phyloP scores from a whole-genome alignment of 2,329 filamentous ascomycete genomes.

The Chaetomium sp. region DNA sequence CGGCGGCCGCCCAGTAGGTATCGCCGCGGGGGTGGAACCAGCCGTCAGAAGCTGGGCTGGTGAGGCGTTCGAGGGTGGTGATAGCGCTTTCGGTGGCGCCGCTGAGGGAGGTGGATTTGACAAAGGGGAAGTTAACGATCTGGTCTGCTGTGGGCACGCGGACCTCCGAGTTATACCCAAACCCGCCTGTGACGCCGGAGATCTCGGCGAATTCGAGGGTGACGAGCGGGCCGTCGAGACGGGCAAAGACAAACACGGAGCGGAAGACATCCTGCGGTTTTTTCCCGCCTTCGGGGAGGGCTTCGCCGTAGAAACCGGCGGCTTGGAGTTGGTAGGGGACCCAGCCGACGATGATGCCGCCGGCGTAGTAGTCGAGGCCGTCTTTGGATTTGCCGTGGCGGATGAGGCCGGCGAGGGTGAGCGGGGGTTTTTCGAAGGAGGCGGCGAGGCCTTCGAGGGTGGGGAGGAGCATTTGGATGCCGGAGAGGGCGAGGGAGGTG shows the following conservation, averaged over 20 bases:
- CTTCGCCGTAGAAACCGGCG: slow-evolving; percentile 34
- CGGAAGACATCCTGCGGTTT: slow-evolving; percentile 18
- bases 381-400: slow-evolving; percentile 21
- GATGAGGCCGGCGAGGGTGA: slow-evolving; percentile 33
- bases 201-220: slow-evolving; percentile 11
- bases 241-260: slow-evolving; percentile 33
- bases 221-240: slow-evolving; percentile 22
- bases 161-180: slow-evolving; percentile 35
- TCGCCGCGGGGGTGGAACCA: slow-evolving; percentile 26
- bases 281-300: neutral
- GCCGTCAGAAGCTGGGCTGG: slow-evolving; percentile 12
- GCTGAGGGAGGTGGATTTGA: neutral
- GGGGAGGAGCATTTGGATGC: slow-evolving; percentile 4
- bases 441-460: slow-evolving; percentile 29
- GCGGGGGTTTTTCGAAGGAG: slow-evolving; percentile 30
- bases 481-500: neutral
- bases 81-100: slow-evolving; percentile 23
- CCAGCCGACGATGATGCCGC: slow-evolving; percentile 32
- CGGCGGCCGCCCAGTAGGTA: neutral
- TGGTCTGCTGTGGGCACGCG: slow-evolving; percentile 1
- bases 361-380: slow-evolving; percentile 30
- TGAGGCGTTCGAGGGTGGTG: slow-evolving; percentile 17
- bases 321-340: slow-evolving; percentile 33
- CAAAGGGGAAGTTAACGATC: slow-evolving; percentile 2
- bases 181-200: slow-evolving; percentile 26